Evolutionary conservation across 2,329 filamentous ascomycete genomes (phyloP).

Genomic region (Calcarisporium arbuscula): DNA sequence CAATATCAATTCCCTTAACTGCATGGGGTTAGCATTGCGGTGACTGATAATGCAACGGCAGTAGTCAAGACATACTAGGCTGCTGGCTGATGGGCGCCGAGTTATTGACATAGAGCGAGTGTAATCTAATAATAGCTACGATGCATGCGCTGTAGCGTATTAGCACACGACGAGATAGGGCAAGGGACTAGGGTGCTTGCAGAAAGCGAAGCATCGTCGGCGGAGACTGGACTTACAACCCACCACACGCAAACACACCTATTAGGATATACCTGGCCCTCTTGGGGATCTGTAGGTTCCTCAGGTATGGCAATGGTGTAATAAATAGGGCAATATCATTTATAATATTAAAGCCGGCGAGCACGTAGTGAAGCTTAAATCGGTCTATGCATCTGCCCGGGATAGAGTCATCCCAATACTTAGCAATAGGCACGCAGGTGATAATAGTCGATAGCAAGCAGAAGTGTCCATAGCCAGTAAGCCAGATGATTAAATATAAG

Average conservation of each 20-base stretch:
- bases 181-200: too few relatives aligned
- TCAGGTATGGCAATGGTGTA: constrained; percentile 23
- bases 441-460: constrained; percentile 16
- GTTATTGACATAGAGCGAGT: constrained; percentile 13
- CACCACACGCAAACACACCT: constrained; percentile 29
- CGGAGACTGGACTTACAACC: constrained; percentile 30
- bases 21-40: neutral
- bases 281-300: constrained; percentile 29
- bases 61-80: neutral
- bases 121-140: constrained; percentile 17
- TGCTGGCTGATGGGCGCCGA: constrained; percentile 5
- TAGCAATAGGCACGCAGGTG: constrained; percentile 19
- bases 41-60: too few relatives aligned
- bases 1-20: constrained; percentile 16
- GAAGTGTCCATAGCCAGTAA: constrained; percentile 16
- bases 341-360: constrained; percentile 24
- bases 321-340: constrained; percentile 23
- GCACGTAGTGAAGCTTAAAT: constrained; percentile 16
- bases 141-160: constrained; percentile 19
- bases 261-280: constrained; percentile 35
- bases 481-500: constrained; percentile 14
- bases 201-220: too few relatives aligned
- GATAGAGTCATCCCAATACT: constrained; percentile 19
- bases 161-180: too few relatives aligned
- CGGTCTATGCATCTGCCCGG: constrained; percentile 18